Percentiles rank a stretch among this genome's conserved stretches.
Evolutionary conservation across 2,329 filamentous ascomycete species (phyloP).

Genomic region (Neonectria coccinea): DNA sequence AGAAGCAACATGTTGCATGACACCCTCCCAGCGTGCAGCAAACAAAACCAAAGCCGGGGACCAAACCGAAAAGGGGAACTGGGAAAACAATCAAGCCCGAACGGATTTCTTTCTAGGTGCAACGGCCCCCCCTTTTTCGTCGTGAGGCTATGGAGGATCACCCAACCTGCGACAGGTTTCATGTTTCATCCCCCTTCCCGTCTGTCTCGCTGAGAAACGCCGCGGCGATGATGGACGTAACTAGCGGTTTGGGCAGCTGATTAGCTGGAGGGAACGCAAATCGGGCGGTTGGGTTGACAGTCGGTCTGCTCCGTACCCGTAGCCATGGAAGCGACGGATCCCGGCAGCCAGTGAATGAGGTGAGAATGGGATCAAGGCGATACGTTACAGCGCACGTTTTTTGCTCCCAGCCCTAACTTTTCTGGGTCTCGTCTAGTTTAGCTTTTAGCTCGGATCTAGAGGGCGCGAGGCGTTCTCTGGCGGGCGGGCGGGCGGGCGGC

Average conservation of each 20-base stretch:
- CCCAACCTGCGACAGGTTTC: constrained; percentile 31
- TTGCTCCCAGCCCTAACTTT: constrained; percentile 21
- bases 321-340: background rate
- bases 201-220: background rate
- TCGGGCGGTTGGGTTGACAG: background rate
- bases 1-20: background rate
- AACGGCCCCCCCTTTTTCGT: constrained; percentile 6
- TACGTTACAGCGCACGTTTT: background rate
- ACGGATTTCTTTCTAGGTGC: constrained; percentile 9
- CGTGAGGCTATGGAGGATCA: constrained; percentile 16
- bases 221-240: background rate
- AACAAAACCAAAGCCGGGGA: background rate
- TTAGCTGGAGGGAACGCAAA: background rate
- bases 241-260: background rate
- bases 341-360: background rate
- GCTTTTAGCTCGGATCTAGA: constrained; percentile 14
- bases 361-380: constrained; percentile 1
- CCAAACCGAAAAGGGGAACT: constrained; percentile 5
- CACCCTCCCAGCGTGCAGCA: background rate
- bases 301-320: too few relatives aligned
- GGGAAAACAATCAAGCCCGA: constrained; percentile 25
- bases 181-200: constrained; percentile 36
- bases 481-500: too few relatives aligned
- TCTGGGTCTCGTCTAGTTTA: constrained; percentile 21
- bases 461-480: too few relatives aligned